These are phyloP conservation scores for Rhododendron vialii DNA, from an alignment of 148 eudicot genomes.

Conservation along the genomic window DNA sequence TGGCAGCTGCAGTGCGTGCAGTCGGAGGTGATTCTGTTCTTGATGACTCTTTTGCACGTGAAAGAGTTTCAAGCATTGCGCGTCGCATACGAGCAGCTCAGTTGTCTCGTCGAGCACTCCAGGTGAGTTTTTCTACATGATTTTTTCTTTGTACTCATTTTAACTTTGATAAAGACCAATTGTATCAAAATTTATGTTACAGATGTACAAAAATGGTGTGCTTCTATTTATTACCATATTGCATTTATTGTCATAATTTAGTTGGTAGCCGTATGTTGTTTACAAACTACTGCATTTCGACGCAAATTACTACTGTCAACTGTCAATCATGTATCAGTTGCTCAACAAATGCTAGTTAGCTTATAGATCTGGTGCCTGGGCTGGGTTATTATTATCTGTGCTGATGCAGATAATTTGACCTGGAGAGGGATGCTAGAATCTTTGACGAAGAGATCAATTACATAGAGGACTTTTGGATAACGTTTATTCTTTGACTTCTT, in stretches of 20 bases:
- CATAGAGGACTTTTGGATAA: neutral
- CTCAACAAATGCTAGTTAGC: neutral
- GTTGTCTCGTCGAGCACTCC: conserved; percentile 82
- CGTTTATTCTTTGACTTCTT: neutral
- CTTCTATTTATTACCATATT: neutral
- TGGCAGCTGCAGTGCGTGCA: conserved; percentile 99
- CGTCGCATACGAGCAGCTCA: conserved; percentile 83
- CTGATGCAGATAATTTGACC: neutral
- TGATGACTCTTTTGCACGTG: conserved; percentile 96
- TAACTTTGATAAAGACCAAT: neutral
- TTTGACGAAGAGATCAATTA: neutral
- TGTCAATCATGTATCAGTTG: neutral
- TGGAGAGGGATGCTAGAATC: conserved; percentile 3
- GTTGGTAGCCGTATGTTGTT: neutral
- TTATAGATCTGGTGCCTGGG: neutral
- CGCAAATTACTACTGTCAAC: neutral
- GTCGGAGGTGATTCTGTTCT: conserved; percentile 98
- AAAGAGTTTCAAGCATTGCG: conserved; percentile 88
- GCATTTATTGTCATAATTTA: neutral
- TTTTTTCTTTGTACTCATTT: neutral
- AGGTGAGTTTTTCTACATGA: conserved; percentile 38
- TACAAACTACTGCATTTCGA: neutral
- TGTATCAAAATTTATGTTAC: neutral
- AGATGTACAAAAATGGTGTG: neutral
- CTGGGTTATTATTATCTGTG: neutral